Conservation (phyloP, 2,329 filamentous ascomycete genomes). For the Aspergillus awamori region DNA sequence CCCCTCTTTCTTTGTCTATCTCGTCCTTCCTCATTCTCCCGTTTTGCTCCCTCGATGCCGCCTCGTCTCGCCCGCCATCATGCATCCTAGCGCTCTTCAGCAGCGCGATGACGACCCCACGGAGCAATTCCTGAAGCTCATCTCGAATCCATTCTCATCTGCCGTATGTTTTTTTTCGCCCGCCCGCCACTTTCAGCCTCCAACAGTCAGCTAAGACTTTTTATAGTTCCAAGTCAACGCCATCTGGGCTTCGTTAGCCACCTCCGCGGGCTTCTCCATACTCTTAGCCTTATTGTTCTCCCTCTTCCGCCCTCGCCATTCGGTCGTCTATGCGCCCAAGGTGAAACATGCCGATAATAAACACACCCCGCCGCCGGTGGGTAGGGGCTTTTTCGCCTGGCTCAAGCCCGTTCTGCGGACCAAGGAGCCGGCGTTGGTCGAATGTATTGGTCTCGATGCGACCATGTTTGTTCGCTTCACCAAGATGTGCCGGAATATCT, state of each 20-base stretch:
- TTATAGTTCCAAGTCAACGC: conserved; percentile 61
- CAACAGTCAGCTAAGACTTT: conserved; percentile 11
- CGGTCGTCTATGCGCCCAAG: conserved; percentile 90
- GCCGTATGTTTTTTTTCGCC: conserved; percentile 34
- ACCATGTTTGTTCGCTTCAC: conserved; percentile 86
- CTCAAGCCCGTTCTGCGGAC: conserved; percentile 75
- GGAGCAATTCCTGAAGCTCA: conserved; percentile 48
- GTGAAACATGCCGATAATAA: conserved; percentile 89
- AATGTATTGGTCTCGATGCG: conserved; percentile 88
- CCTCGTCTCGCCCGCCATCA: conserved; percentile 23
- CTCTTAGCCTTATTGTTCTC: conserved; percentile 81
- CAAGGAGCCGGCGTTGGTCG: conserved; percentile 73
- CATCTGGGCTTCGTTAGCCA: conserved; percentile 76
- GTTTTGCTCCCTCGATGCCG: conserved; percentile 22
- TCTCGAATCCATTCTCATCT: conserved; percentile 50
- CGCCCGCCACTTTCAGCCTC: background rate
- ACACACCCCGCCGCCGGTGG: conserved; percentile 83
- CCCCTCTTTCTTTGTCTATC: conserved; percentile 8
- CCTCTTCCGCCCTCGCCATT: conserved; percentile 85
- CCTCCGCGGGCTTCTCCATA: conserved; percentile 74
- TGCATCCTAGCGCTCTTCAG: conserved; percentile 31
- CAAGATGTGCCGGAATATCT: conserved; percentile 91
- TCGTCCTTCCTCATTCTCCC: conserved; percentile 13
- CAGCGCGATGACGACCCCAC: conserved; percentile 31
- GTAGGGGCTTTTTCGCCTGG: conserved; percentile 88